Evolutionary conservation across 768 basidiomycete species (phyloP).

Genomic region (Tylopilus balloui): DNA sequence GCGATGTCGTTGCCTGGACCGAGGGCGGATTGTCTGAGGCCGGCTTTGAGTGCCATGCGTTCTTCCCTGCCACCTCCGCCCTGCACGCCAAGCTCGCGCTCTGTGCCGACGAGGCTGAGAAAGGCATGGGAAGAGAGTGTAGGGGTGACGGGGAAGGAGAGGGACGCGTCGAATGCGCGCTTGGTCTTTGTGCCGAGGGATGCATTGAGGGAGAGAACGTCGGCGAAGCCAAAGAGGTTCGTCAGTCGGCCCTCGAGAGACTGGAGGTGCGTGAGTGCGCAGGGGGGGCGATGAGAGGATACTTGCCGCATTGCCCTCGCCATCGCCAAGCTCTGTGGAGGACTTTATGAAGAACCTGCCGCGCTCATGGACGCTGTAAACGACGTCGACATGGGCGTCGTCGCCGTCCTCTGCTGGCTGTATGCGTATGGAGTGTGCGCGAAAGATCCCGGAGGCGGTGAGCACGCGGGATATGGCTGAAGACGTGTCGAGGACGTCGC

Average conservation of each 20-base stretch:
- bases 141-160: constrained; percentile 57
- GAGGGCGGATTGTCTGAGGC: constrained; percentile 32
- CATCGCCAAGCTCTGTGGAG: constrained; percentile 88
- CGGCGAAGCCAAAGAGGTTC: constrained; percentile 90
- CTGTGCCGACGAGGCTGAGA: constrained; percentile 64
- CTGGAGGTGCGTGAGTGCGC: constrained; percentile 33
- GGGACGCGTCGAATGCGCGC: constrained; percentile 70
- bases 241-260: constrained; percentile 76
- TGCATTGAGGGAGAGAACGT: constrained; percentile 77
- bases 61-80: constrained; percentile 27
- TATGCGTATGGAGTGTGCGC: constrained; percentile 57
- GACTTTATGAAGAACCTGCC: constrained; percentile 75
- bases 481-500: constrained; percentile 66
- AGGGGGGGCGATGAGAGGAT: background rate
- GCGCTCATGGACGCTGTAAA: constrained; percentile 73
- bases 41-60: constrained; percentile 66
- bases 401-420: constrained; percentile 53
- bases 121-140: constrained; percentile 67
- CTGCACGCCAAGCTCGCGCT: constrained; percentile 59
- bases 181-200: constrained; percentile 86
- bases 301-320: constrained; percentile 89
- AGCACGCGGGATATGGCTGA: constrained; percentile 63
- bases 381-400: constrained; percentile 68
- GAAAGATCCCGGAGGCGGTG: constrained; percentile 73
- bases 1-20: constrained; percentile 61